Percentiles rank a stretch among this genome's conserved stretches.
phyloP scores from a whole-genome alignment of 176 grass and related monocot species.

The Avena atlantica region DNA sequence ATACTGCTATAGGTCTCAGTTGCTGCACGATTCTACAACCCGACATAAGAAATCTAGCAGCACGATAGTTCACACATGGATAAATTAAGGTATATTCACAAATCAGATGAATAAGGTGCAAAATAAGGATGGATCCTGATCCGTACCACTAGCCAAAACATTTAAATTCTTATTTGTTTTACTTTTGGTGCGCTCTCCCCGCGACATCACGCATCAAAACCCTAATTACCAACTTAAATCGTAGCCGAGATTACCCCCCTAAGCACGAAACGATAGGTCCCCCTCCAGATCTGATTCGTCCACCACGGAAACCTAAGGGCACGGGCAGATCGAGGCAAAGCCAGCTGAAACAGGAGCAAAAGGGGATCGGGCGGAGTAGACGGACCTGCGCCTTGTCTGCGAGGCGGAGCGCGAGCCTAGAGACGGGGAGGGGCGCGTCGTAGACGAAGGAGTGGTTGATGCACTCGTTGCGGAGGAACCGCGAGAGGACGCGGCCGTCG shows the following conservation, averaged over 20 bases:
- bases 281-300: conserved; percentile 22
- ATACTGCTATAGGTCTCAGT: not conserved
- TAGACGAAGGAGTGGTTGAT: conserved; percentile 98
- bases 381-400: conserved; percentile 95
- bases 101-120: not conserved
- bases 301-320: not conserved
- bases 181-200: not conserved
- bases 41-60: not conserved
- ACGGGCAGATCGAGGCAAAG: conserved; percentile 12
- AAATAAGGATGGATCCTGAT: not conserved
- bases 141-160: not conserved
- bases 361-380: conserved; percentile 2
- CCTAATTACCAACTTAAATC: conserved; percentile 24
- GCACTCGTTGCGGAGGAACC: conserved; percentile 86
- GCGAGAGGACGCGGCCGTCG: conserved; percentile 82
- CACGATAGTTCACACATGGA: not conserved
- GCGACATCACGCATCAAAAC: not conserved
- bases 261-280: not conserved
- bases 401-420: conserved; percentile 75
- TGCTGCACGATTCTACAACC: too few species aligned
- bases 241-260: not conserved
- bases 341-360: not conserved
- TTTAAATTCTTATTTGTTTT: not conserved
- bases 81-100: not conserved
- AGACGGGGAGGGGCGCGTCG: conserved; percentile 79